Percentiles rank a stretch among this genome's conserved stretches.
phyloP scores from a whole-genome alignment of 2,329 filamentous ascomycete genomes.

The Claviceps monticola region DNA sequence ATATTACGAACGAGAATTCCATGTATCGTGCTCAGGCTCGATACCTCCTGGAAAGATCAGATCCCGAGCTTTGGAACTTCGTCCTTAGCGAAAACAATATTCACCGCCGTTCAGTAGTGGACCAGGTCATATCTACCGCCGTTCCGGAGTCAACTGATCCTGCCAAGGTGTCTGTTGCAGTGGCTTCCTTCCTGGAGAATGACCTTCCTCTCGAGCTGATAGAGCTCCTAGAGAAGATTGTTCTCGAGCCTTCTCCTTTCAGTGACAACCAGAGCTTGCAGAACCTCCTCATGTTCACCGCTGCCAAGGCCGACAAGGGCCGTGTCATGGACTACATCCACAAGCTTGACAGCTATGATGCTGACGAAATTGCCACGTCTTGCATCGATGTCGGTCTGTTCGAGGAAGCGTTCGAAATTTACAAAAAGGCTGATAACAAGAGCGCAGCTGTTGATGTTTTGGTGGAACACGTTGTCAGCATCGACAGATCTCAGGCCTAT shows the following conservation, averaged over 20 bases:
- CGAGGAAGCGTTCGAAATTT: conserved; percentile 96
- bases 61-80: conserved; percentile 85
- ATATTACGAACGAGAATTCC: conserved; percentile 97
- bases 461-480: conserved; percentile 93
- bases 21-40: conserved; percentile 98
- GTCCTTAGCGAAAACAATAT: conserved; percentile 93
- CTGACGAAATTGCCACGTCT: conserved; percentile 82
- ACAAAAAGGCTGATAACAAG: conserved; percentile 94
- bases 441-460: conserved; percentile 78
- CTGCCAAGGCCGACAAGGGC: conserved; percentile 89
- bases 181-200: conserved; percentile 80
- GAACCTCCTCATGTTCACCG: conserved; percentile 91
- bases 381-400: conserved; percentile 91
- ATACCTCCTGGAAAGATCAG: conserved; percentile 82
- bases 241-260: conserved; percentile 97
- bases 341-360: conserved; percentile 74
- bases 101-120: conserved; percentile 81
- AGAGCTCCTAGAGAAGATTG: conserved; percentile 96
- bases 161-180: conserved; percentile 86
- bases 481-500: conserved; percentile 90
- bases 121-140: conserved; percentile 91
- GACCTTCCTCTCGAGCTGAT: conserved; percentile 91
- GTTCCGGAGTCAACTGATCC: conserved; percentile 88
- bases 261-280: conserved; percentile 95
- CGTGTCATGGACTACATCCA: conserved; percentile 96